phyloP scores from a whole-genome alignment of 2,329 filamentous ascomycete genomes.

The Fonsecaea monophora region DNA sequence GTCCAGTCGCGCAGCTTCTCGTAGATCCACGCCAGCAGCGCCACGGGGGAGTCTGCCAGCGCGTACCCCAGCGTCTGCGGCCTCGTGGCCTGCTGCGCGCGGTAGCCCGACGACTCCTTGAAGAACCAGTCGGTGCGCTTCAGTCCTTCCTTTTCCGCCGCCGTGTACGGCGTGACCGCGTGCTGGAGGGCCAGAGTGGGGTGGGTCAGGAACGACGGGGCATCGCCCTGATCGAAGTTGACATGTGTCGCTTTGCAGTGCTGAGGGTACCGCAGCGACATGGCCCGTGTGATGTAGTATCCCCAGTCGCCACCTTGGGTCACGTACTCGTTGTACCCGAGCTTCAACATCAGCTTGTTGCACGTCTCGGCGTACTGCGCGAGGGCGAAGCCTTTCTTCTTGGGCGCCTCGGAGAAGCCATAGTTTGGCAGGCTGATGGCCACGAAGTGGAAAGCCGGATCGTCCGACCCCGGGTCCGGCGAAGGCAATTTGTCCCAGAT shows the following conservation, averaged over 20 bases:
- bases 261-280: slow-evolving; percentile 66
- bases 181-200: slow-evolving; percentile 66
- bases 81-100: slow-evolving; percentile 67
- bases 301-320: slow-evolving; percentile 76
- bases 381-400: slow-evolving; percentile 63
- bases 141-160: slow-evolving; percentile 60
- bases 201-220: slow-evolving; percentile 59
- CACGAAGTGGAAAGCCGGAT: slow-evolving; percentile 60
- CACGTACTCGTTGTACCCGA: slow-evolving; percentile 69
- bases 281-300: slow-evolving; percentile 65
- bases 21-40: slow-evolving; percentile 77
- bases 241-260: slow-evolving; percentile 67
- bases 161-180: slow-evolving; percentile 60
- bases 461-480: slow-evolving; percentile 41
- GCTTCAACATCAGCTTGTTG: slow-evolving; percentile 71
- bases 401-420: slow-evolving; percentile 59
- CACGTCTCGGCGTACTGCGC: slow-evolving; percentile 69
- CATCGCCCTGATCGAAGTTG: slow-evolving; percentile 61
- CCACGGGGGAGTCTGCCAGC: slow-evolving; percentile 72
- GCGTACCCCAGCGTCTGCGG: slow-evolving; percentile 76
- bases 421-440: slow-evolving; percentile 64
- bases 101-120: slow-evolving; percentile 61
- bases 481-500: slow-evolving; percentile 49
- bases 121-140: slow-evolving; percentile 65
- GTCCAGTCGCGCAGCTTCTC: slow-evolving; percentile 83